Percentiles rank a stretch among this genome's conserved stretches.
Evolutionary conservation across 495 filamentous ascomycete genomes (phyloP).

Genomic region (Immersiella caudata): DNA sequence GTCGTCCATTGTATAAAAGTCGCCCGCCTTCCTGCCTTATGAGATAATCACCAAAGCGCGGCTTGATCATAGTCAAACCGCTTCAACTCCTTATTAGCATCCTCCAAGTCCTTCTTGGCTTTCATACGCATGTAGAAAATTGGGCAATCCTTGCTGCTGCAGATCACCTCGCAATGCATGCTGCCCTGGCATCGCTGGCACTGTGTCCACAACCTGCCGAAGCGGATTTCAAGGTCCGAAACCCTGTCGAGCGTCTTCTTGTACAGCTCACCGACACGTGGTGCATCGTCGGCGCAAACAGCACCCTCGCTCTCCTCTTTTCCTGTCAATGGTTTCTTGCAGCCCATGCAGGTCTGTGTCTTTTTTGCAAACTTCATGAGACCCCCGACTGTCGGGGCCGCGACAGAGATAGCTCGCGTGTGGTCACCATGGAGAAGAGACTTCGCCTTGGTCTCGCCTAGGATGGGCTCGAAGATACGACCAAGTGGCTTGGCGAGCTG

Average conservation of each 20-base stretch:
- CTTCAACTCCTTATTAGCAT: constrained; percentile 85
- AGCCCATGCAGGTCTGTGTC: constrained; percentile 97
- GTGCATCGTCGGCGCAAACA: constrained; percentile 82
- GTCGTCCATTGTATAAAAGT: too few species aligned
- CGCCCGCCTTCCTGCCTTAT: neutral
- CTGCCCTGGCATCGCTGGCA: constrained; percentile 98
- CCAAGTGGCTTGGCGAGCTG: constrained; percentile 92
- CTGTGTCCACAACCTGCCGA: constrained; percentile 94
- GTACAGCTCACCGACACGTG: constrained; percentile 89
- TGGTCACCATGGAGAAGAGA: constrained; percentile 86
- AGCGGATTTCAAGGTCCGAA: constrained; percentile 88
- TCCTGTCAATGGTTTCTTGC: constrained; percentile 87
- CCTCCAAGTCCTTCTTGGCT: constrained; percentile 97
- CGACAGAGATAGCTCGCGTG: constrained; percentile 87
- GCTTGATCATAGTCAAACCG: constrained; percentile 84
- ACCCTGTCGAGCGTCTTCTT: constrained; percentile 86
- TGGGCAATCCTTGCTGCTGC: constrained; percentile 91
- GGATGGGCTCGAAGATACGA: constrained; percentile 96
- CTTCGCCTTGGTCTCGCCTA: constrained; percentile 86
- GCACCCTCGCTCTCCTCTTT: constrained; percentile 82
- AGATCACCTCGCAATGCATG: constrained; percentile 97
- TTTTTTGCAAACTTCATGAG: constrained; percentile 99
- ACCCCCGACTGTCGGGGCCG: constrained; percentile 84
- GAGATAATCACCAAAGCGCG: constrained; percentile 44
- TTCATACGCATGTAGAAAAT: constrained; percentile 99